Conservation (phyloP, 371 early-diverging fungal genomes). For the Syncephalastrum sp. region DNA sequence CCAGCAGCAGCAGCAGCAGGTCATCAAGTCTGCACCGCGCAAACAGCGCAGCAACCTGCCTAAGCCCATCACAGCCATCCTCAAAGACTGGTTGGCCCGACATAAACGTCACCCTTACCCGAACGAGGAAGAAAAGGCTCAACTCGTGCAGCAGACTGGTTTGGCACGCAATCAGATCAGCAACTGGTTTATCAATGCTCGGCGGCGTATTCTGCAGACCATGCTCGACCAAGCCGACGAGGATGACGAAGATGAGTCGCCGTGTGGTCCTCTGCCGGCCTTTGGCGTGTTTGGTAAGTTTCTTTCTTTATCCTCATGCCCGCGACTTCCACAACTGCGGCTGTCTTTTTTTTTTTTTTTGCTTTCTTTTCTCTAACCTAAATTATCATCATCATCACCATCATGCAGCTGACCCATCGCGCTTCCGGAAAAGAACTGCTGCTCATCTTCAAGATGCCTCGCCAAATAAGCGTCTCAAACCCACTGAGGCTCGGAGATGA, state of each 20-base stretch:
- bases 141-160: conserved; percentile 61
- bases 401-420: too few relatives aligned
- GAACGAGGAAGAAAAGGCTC: conserved; percentile 72
- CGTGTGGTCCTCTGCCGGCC: too few relatives aligned
- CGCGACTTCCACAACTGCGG: too few relatives aligned
- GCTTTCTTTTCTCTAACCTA: too few relatives aligned
- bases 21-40: conserved; percentile 13
- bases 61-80: conserved; percentile 59
- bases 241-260: conserved; percentile 7
- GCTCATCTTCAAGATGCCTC: too few relatives aligned
- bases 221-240: conserved; percentile 29
- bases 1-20: conserved; percentile 4
- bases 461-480: too few relatives aligned
- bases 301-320: too few relatives aligned
- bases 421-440: too few relatives aligned
- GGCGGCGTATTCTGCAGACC: conserved; percentile 64
- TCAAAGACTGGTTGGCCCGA: conserved; percentile 74
- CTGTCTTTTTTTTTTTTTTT: too few relatives aligned
- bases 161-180: conserved; percentile 52
- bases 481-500: too few relatives aligned
- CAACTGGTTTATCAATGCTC: conserved; percentile 67
- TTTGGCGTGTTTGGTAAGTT: too few relatives aligned
- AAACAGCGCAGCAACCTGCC: conserved; percentile 62
- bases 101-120: conserved; percentile 83
- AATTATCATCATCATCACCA: too few relatives aligned